Evolutionary conservation across 23 red algal genomes (phyloP).

Genomic region (Gracilariopsis chorda): DNA sequence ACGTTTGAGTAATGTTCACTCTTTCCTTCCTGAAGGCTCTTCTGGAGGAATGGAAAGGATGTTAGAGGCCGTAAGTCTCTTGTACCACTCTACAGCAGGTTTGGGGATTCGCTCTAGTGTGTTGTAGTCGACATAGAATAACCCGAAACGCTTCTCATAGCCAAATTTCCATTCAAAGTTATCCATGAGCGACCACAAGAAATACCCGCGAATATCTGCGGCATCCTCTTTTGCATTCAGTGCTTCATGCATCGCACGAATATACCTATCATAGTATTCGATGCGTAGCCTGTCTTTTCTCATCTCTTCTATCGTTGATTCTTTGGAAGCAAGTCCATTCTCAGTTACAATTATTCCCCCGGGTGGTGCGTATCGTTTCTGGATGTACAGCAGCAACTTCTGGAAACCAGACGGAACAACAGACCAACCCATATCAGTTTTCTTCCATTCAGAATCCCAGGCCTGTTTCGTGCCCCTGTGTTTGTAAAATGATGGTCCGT

Average conservation of each 20-base stretch:
- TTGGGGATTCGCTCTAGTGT: conserved; percentile 43
- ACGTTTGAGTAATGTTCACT: too few relatives aligned
- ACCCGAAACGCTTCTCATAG: conserved; percentile 56
- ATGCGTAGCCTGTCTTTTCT: conserved; percentile 1
- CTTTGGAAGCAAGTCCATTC: conserved; percentile 47
- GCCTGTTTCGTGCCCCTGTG: neutral
- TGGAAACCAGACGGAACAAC: conserved; percentile 69
- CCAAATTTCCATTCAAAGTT: conserved; percentile 74
- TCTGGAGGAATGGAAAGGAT: neutral
- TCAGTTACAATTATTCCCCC: conserved; percentile 69
- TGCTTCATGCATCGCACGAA: conserved; percentile 47
- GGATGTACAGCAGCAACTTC: conserved; percentile 46
- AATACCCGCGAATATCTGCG: conserved; percentile 62
- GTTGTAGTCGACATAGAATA: conserved; percentile 65
- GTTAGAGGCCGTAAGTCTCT: neutral
- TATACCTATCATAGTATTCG: conserved; percentile 20
- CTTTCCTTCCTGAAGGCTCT: too few relatives aligned
- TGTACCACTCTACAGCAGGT: conserved; percentile 57
- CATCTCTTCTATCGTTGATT: conserved; percentile 7
- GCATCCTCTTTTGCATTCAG: neutral
- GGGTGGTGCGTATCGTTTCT: conserved; percentile 21
- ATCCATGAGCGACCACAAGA: conserved; percentile 60
- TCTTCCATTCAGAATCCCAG: conserved; percentile 4
- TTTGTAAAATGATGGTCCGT: neutral
- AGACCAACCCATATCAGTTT: conserved; percentile 73